Evolutionary conservation across 108 stramenopile genomes (phyloP).

Genomic region (Phaeodactylum tricornutum): DNA sequence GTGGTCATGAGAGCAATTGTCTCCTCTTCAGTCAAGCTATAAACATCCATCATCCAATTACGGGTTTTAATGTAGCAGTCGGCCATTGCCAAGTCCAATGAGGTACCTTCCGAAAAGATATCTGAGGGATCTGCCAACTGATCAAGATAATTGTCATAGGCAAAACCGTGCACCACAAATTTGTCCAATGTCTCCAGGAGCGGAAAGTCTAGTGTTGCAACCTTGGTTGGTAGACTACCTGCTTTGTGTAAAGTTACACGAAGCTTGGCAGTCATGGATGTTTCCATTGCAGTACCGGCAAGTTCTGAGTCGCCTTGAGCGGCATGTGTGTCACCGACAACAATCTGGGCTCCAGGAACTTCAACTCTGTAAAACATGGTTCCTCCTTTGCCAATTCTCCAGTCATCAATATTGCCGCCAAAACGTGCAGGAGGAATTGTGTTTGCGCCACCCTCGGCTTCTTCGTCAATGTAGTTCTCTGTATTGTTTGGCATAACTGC

Average conservation of each 20-base stretch:
- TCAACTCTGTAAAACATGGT: conserved; percentile 26
- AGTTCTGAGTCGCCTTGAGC: conserved; percentile 27
- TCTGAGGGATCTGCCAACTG: conserved; percentile 13
- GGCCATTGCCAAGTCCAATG: conserved; percentile 13
- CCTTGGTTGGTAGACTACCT: conserved; percentile 10
- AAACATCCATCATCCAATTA: conserved; percentile 20
- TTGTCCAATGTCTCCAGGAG: conserved; percentile 14
- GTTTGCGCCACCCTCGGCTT: conserved; percentile 17
- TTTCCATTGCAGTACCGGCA: conserved; percentile 30
- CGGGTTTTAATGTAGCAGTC: conserved; percentile 22
- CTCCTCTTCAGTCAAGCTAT: conserved; percentile 20
- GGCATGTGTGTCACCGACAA: conserved; percentile 25
- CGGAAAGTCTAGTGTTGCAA: conserved; percentile 5
- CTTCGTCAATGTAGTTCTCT: conserved; percentile 16
- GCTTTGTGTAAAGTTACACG: conserved; percentile 21
- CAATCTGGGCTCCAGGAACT: conserved; percentile 14
- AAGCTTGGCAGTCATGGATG: conserved; percentile 21
- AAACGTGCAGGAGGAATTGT: conserved; percentile 20
- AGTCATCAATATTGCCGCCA: conserved; percentile 21
- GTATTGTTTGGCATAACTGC: conserved; percentile 23
- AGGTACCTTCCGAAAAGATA: conserved; percentile 15
- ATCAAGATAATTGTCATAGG: conserved; percentile 18
- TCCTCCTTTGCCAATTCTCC: conserved; percentile 21
- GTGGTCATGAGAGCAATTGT: conserved; percentile 23
- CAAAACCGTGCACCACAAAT: conserved; percentile 19